Conservation (phyloP, 2,329 filamentous ascomycete genomes). For the Coniochaeta ligniaria region DNA sequence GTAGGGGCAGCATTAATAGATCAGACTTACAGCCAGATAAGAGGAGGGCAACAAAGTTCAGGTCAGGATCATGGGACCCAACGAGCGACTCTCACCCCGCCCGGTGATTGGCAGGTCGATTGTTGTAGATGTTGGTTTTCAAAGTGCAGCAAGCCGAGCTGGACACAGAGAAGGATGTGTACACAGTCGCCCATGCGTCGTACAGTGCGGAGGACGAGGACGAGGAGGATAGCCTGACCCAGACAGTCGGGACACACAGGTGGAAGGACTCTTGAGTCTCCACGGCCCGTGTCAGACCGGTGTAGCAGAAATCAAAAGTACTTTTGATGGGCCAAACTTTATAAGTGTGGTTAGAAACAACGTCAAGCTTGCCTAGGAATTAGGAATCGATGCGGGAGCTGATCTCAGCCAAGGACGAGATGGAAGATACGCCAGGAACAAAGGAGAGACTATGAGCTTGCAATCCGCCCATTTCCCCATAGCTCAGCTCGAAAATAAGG, state of each 20-base stretch:
- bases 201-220: not conserved
- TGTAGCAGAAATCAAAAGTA: not conserved
- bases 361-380: not conserved
- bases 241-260: not conserved
- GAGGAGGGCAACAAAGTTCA: not conserved
- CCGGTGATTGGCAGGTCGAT: not conserved
- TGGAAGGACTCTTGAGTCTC: not conserved
- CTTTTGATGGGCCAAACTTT: not conserved
- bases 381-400: not conserved
- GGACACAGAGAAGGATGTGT: not conserved
- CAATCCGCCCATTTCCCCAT: not conserved
- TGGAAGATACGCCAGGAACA: not conserved
- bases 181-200: not conserved
- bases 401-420: not conserved
- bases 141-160: not conserved
- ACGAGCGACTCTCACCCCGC: not conserved
- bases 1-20: not conserved
- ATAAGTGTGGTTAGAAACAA: too few relatives aligned
- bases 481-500: not conserved
- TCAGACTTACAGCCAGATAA: not conserved
- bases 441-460: not conserved
- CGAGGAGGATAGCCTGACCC: not conserved
- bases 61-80: not conserved
- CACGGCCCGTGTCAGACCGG: not conserved
- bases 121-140: not conserved